A percentile compares a stretch with the other conserved stretches of the same genome.
phyloP scores from a whole-genome alignment of 208 protist species.

The Herpetomonas muscarum region DNA sequence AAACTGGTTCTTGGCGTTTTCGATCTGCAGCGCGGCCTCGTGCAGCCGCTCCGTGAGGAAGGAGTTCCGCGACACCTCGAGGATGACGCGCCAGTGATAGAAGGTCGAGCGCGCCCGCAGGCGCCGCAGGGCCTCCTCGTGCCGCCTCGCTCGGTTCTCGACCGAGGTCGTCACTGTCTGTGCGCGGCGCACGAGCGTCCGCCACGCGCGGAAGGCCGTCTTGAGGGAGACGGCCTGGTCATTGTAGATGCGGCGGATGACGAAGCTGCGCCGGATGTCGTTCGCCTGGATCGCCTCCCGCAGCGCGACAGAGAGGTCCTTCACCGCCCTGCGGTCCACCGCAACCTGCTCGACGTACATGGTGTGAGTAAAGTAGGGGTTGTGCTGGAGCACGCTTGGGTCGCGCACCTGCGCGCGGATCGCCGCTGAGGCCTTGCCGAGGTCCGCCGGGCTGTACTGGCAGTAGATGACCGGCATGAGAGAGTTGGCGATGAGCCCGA shows the following conservation, averaged over 20 bases:
- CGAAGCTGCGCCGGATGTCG: constrained; percentile 34
- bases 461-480: constrained; percentile 74
- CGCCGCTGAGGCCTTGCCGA: constrained; percentile 36
- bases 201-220: constrained; percentile 60
- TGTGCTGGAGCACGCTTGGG: constrained; percentile 34
- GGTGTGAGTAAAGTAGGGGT: constrained; percentile 80
- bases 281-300: constrained; percentile 38
- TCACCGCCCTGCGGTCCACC: constrained; percentile 25
- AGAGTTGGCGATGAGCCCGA: constrained; percentile 40
- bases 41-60: constrained; percentile 84
- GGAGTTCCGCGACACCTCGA: constrained; percentile 60
- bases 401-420: constrained; percentile 57
- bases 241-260: constrained; percentile 28
- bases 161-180: constrained; percentile 33
- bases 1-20: constrained; percentile 88
- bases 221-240: constrained; percentile 10
- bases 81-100: constrained; percentile 58
- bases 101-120: constrained; percentile 42
- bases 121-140: constrained; percentile 17
- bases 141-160: constrained; percentile 29
- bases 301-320: constrained; percentile 28
- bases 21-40: constrained; percentile 74
- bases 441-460: constrained; percentile 39
- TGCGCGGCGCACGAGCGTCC: constrained; percentile 22
- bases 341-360: constrained; percentile 75